Percentiles rank a stretch among this genome's conserved stretches.
These are phyloP conservation scores for Apophysomyces trapeziformis DNA, from an alignment of 371 early-diverging fungal species.

Conservation along the genomic window DNA sequence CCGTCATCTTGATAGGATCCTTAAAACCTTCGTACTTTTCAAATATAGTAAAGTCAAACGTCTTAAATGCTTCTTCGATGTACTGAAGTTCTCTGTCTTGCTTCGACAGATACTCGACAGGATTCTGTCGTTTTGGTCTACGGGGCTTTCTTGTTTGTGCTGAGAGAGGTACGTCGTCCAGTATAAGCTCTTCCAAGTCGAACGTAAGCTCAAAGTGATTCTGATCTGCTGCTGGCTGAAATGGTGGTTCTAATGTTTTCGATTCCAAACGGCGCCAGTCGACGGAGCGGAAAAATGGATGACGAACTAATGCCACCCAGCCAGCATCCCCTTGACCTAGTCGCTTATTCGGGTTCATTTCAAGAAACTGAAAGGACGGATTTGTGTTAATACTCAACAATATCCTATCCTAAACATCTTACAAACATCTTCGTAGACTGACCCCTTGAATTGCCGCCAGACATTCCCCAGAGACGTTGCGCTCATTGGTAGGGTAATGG, in stretches of 20 bases:
- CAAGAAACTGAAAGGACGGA: constrained; percentile 38
- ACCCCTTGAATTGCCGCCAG: constrained; percentile 69
- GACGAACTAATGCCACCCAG: constrained; percentile 46
- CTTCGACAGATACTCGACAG: constrained; percentile 21
- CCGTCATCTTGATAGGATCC: constrained; percentile 67
- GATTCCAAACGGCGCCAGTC: constrained; percentile 51
- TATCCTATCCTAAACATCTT: constrained; percentile 8
- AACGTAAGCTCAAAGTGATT: constrained; percentile 93
- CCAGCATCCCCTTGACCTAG: constrained; percentile 57
- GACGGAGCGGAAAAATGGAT: constrained; percentile 59
- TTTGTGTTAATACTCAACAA: not conserved
- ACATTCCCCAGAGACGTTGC: constrained; percentile 61
- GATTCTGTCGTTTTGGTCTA: not conserved
- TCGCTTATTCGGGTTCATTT: constrained; percentile 50
- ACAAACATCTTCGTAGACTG: constrained; percentile 24
- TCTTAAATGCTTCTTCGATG: constrained; percentile 65
- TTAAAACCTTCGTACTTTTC: constrained; percentile 69
- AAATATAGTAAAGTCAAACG: constrained; percentile 70
- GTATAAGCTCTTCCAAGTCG: constrained; percentile 89
- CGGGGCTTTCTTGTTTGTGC: constrained; percentile 15
- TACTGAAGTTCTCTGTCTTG: constrained; percentile 45
- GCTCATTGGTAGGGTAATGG: constrained; percentile 59
- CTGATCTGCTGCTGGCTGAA: constrained; percentile 64
- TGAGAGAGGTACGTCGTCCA: constrained; percentile 79
- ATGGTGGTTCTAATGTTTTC: constrained; percentile 58